Conservation (phyloP, 352 stramenopile species). For the Phytophthora macrochlamydospora region DNA sequence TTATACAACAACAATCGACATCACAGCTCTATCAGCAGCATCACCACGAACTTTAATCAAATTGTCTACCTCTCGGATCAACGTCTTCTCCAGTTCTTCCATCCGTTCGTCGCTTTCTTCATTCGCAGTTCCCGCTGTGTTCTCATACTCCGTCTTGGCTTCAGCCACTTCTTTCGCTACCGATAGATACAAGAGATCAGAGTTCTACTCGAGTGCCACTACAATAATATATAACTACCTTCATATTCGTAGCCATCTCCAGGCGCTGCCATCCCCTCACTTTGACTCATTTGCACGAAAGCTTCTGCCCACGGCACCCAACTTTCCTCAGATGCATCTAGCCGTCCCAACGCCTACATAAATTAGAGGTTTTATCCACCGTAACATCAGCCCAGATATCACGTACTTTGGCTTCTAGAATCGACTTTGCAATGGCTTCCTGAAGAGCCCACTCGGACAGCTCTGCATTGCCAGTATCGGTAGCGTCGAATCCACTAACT, state of each 20-base stretch:
- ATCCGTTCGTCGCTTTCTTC: slow-evolving; percentile 12
- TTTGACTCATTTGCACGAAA: slow-evolving; percentile 56
- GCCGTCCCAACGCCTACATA: slow-evolving; percentile 42
- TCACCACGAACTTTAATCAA: background rate
- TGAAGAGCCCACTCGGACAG: slow-evolving; percentile 71
- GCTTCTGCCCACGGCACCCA: slow-evolving; percentile 70
- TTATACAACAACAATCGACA: background rate
- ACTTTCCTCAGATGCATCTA: slow-evolving; percentile 60
- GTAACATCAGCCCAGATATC: background rate
- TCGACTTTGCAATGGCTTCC: slow-evolving; percentile 65
- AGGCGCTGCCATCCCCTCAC: slow-evolving; percentile 3
- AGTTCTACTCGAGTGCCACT: too few species aligned
- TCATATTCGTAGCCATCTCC: slow-evolving; percentile 3
- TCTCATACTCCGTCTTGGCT: slow-evolving; percentile 21
- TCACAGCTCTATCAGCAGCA: too few species aligned
- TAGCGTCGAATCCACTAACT: slow-evolving; percentile 23
- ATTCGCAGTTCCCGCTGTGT: slow-evolving; percentile 1
- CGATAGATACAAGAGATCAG: background rate
- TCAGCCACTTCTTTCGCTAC: slow-evolving; percentile 16
- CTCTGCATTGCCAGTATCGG: slow-evolving; percentile 13
- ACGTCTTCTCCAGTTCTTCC: slow-evolving; percentile 50
- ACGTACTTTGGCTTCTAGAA: slow-evolving; percentile 64
- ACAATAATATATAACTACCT: slow-evolving; percentile 5
- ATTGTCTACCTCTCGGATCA: slow-evolving; percentile 64
- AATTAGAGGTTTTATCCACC: background rate